Evolutionary conservation across 1,139 yeast species (phyloP), one percentile per base, ranked within the genome.

Genomic region (Blastobotrys aristatus): DNA sequence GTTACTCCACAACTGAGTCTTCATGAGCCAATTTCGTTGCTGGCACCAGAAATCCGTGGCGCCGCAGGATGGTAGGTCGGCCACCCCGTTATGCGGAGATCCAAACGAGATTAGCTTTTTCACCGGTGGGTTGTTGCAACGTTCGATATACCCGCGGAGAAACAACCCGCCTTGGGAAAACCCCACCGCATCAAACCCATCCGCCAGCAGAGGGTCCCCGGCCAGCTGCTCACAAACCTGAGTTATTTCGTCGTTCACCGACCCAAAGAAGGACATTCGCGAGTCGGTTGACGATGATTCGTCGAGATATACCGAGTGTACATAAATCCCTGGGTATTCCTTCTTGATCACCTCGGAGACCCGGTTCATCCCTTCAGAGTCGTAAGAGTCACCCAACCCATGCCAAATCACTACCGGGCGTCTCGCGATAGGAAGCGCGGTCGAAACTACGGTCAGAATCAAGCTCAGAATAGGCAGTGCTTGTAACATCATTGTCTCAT

Each of bases 111-210:
- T 69, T 43, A 86, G 67, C 43, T 73, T 79, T 48, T 74, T 64
- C 2, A 84, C 70, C 2, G 72, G 68, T 1, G 82, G 67, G 22
- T 60, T 43, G 46, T 69, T 68, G 58, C 88, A 82, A 34, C 75
- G 64, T 60, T 86, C 84, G 29, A 78, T 71, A 40, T 84, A 73
- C 2, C 82, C 84, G 43, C 95, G 65, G 16, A 84, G 65, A 52
- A 86, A 80, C 13, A 86, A 64, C 0, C 95, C 95, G 31, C 95
- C 95, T 60, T 86, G 95, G 0, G 94, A 84, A 57, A 83, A 82
- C 2, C 95, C 95, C 42, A 86, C 72, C 4, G 82, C 86, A 60
- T 84, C 84, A 61, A 84, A 82, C 0, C 92, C 92, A 14, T 65
- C 50, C 2, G 56, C 44, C 13, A 81, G 66, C 47, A 74, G 76